Evolutionary conservation across 2,329 filamentous ascomycete genomes (phyloP), one percentile per base, ranked within the genome.

Genomic region (Paramyrothecium roridum): DNA sequence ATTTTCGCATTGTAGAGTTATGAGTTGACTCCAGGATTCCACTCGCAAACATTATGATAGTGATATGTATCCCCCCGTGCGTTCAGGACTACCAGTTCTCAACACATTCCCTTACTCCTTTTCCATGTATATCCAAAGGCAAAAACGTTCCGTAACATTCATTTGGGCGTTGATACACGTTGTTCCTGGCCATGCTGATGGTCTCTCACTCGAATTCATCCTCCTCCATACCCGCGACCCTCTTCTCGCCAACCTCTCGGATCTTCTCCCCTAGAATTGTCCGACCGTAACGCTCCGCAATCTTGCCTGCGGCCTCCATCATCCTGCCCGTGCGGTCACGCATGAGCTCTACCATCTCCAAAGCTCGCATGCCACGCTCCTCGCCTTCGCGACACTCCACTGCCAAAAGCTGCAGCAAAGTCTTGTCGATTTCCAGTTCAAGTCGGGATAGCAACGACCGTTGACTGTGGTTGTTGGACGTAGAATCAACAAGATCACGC

Each of bases 351-450:
- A 96, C 95, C 65, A 98, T 83, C 74, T 99, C 96, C 37, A 99
- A 77, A 1, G 93, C 93, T 62, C 93, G 91, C 91, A 97, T 97
- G 7, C 93, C 93, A 30, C 89, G 82, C 59, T 98, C 93, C 71
- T 99, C 95, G 48, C 92, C 91, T 62, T 95, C 91, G 57, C 92
- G 86, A 70, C 95, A 99, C 76, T 98, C 95, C 8, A 88, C 78
- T 2, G 91, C 93, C 67, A 99, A 79, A 69, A 98, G 82, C 76
- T 97, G 92, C 60, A 99, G 77, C 52, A 99, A 78, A 47, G 88
- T 86, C 76, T 96, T 96, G 76, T 99, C 93, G 40, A 96, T 85
- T 48, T 96, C 91, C 48, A 96, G 77, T 71, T 96, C 90, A 54
- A 91, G 81, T 43, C 85, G 80, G 16, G 84, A 81, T 16, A 96